These are phyloP conservation scores for Pezicula carpinea DNA, from an alignment of 2,329 filamentous ascomycete genomes.

Conservation along the genomic window DNA sequence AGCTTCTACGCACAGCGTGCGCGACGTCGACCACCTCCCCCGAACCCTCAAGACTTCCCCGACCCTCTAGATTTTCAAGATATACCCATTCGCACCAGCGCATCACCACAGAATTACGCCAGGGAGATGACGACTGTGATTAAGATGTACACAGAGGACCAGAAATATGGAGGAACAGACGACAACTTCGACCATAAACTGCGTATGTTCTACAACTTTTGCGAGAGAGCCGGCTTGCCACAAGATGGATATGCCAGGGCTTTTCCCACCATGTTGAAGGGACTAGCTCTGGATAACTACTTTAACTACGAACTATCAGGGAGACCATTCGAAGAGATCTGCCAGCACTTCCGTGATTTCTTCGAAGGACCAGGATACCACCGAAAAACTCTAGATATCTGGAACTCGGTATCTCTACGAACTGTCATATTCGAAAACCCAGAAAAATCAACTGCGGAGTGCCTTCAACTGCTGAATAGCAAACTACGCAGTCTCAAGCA, in stretches of 20 bases:
- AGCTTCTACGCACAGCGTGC: too few relatives aligned
- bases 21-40: too few relatives aligned
- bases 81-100: too few relatives aligned
- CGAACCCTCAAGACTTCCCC: too few relatives aligned
- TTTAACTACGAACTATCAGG: constrained; percentile 1
- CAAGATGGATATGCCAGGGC: not conserved
- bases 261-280: constrained; percentile 5
- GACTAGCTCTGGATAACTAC: constrained; percentile 4
- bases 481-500: not conserved
- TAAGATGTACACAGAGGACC: too few relatives aligned
- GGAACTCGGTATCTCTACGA: constrained; percentile 2
- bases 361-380: constrained; percentile 6
- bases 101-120: too few relatives aligned
- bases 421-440: not conserved
- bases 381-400: not conserved
- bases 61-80: too few relatives aligned
- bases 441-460: constrained; percentile 1
- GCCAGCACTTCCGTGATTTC: constrained; percentile 3
- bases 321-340: not conserved
- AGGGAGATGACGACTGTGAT: too few relatives aligned
- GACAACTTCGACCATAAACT: constrained; percentile 1
- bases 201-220: constrained; percentile 3
- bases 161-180: too few relatives aligned
- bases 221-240: not conserved
- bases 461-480: not conserved